phyloP scores from a whole-genome alignment of 768 basidiomycete species.

The Ramaria sp. region DNA sequence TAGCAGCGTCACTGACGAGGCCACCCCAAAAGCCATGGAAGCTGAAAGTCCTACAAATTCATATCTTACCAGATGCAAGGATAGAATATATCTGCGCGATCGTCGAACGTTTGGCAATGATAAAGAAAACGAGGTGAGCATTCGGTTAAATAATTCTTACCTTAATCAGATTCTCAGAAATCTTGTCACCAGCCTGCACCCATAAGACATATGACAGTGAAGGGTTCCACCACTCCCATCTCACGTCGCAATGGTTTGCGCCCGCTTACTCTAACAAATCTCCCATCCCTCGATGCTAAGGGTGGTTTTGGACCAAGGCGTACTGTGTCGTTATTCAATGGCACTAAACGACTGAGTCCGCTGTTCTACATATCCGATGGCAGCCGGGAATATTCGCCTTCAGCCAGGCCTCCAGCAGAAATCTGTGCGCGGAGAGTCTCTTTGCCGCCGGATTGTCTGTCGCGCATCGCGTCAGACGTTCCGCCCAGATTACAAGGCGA shows the following conservation, averaged over 20 bases:
- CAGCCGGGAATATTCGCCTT: neutral
- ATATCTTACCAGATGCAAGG: neutral
- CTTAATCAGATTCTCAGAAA: neutral
- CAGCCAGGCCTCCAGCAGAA: neutral
- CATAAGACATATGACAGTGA: neutral
- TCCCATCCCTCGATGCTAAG: neutral
- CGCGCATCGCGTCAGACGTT: neutral
- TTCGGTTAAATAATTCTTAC: neutral
- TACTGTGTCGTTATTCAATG: neutral
- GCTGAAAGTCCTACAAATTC: neutral
- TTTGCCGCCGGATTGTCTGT: neutral
- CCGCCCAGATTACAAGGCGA: neutral
- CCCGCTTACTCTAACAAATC: neutral
- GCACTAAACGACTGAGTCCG: neutral
- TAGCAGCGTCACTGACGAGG: neutral
- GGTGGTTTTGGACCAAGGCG: neutral
- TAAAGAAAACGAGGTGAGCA: neutral
- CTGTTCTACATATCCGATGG: neutral
- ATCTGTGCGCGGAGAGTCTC: neutral
- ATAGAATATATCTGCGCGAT: neutral
- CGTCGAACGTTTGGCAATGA: neutral
- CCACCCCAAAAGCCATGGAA: neutral
- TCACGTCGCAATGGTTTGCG: neutral
- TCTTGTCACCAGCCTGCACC: neutral
- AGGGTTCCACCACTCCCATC: neutral